Evolutionary conservation across 306 rosid species (phyloP), one percentile per base, ranked within the genome.

Genomic region (Casuarina cunninghamiana): DNA sequence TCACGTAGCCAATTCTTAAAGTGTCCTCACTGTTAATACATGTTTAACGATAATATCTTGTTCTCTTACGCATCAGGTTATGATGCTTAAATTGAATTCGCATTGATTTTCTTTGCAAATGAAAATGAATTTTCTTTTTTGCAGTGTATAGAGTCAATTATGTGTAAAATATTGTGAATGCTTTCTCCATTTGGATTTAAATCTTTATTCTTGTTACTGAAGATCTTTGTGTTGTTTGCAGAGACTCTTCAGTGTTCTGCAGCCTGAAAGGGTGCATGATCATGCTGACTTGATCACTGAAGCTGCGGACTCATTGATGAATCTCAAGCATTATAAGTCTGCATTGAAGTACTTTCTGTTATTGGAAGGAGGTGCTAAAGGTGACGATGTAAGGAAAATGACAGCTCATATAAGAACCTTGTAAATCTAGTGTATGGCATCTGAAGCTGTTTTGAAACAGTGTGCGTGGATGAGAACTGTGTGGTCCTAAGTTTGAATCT

Each of bases 311-410:
- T 85, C 97, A 15, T 79, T 90, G 41, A 80, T 87, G 92, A 84
- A 74, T 76, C 88, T 83, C 75, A 93, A 82, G 77, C 95, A 90
- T 69, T 85, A 90, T 81, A 73, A 65, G 51, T 54, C 79, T 83
- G 97, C 97, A 60, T 86, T 94, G 87, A 86, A 81, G 85, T 92
- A 92, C 82, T 90, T 84, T 86, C 55, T 82, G 70, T 87, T 88
- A 93, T 76, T 87, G 84, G 86, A 87, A 80, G 90, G 81, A 84
- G 80, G 76, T 53, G 69, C 72, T 83, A 80, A 82, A 82, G 77
- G 71, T 44, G 81, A 86, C 78, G 78, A 83, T 72, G 97, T 90
- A 85, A 80, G 86, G 77, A 79, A 79, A 81, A 70, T 75, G 32
- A 6, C 80, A 68, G 82, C 57, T 67, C 26, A 16, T 66, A 42